Evolutionary conservation across 108 stramenopile species (phyloP).

Genomic region (Hondaea fermentalgiana): DNA sequence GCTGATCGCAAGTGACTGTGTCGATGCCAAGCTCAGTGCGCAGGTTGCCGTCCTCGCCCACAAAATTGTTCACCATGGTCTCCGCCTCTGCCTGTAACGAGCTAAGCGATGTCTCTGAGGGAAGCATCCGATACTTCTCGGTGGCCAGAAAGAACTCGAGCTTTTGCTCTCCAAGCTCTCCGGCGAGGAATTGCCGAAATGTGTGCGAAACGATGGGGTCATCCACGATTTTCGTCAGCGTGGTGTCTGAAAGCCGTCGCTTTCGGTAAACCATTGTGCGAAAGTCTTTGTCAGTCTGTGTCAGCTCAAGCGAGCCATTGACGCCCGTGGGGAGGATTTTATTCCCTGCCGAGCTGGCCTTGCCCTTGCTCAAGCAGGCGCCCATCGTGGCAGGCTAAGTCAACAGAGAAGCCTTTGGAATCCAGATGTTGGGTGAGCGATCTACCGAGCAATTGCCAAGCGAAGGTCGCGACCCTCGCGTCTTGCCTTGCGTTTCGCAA

Average conservation of each 20-base stretch:
- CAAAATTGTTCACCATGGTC: not conserved
- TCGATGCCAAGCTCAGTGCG: not conserved
- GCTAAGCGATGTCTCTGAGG: not conserved
- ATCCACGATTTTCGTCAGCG: not conserved
- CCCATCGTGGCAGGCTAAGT: not conserved
- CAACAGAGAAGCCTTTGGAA: no score
- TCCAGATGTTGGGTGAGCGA: no score
- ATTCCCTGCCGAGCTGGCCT: not conserved
- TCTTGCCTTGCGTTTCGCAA: no score
- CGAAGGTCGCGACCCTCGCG: no score
- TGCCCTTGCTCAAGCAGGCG: not conserved
- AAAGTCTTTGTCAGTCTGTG: not conserved
- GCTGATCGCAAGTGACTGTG: not conserved
- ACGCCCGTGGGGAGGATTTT: not conserved
- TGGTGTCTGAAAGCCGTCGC: constrained; percentile 5
- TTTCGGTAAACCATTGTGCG: not conserved
- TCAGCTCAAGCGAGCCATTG: not conserved
- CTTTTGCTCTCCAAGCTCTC: not conserved
- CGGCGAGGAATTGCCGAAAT: not conserved
- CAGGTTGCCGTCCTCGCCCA: not conserved
- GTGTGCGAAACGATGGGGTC: not conserved
- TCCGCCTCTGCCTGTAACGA: not conserved
- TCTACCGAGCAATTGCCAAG: no score
- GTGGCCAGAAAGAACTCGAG: not conserved
- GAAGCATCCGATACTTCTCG: not conserved